Conservation (phyloP, 768 basidiomycete species). For the Macrolepiota albuminosa region DNA sequence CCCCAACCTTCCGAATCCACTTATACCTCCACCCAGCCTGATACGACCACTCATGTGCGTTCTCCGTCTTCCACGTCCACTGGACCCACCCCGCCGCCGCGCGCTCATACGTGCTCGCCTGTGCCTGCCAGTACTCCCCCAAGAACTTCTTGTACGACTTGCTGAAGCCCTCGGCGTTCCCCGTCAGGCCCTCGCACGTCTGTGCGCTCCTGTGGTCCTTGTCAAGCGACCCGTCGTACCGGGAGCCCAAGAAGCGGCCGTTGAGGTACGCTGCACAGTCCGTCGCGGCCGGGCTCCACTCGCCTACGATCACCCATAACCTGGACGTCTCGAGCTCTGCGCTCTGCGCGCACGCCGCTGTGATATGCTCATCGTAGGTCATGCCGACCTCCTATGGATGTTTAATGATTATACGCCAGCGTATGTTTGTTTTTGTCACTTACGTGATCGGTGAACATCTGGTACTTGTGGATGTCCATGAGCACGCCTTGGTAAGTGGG, state of each 20-base stretch:
- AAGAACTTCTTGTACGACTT: conserved; percentile 77
- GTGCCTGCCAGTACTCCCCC: conserved; percentile 79
- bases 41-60: conserved; percentile 87
- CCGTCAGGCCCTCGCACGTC: conserved; percentile 69
- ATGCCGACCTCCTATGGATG: conserved; percentile 36
- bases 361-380: conserved; percentile 51
- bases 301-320: conserved; percentile 83
- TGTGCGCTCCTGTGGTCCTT: conserved; percentile 35
- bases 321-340: conserved; percentile 44
- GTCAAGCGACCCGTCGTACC: neutral
- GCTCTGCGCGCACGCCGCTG: conserved; percentile 46
- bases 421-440: conserved; percentile 15
- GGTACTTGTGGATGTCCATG: conserved; percentile 81
- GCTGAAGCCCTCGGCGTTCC: conserved; percentile 69
- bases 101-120: conserved; percentile 66
- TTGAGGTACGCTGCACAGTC: conserved; percentile 83
- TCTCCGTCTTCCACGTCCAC: conserved; percentile 84
- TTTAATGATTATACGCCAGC: no score
- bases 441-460: conserved; percentile 60
- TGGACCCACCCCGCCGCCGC: conserved; percentile 62
- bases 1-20: neutral
- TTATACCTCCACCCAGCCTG: conserved; percentile 71
- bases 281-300: conserved; percentile 76
- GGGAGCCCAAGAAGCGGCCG: conserved; percentile 51
- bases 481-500: conserved; percentile 60